These are phyloP conservation scores for Pascua guehoae DNA, from an alignment of 1,284 basidiomycete species.

Conservation along the genomic window DNA sequence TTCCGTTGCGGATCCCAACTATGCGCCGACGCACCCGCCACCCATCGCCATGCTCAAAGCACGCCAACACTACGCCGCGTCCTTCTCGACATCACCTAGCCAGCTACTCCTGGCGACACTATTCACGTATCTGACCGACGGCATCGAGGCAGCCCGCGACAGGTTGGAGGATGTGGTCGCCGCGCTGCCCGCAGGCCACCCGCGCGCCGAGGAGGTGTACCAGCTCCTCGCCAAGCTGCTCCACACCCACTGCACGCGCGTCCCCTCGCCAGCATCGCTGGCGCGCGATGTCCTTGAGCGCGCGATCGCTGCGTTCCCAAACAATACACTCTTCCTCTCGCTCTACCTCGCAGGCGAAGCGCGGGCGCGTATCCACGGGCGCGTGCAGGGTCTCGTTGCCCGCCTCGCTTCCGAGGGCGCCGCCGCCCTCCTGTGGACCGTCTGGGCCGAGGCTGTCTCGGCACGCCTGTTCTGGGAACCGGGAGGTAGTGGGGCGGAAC, in stretches of 20 bases:
- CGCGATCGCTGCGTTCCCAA: constrained; percentile 46
- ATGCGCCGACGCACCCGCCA: constrained; percentile 9
- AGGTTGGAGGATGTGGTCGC: constrained; percentile 16
- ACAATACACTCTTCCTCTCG: constrained; percentile 50
- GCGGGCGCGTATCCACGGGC: constrained; percentile 46
- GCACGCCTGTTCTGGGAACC: constrained; percentile 39
- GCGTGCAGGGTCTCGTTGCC: constrained; percentile 43
- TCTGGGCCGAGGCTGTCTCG: constrained; percentile 43
- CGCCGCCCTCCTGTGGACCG: constrained; percentile 40
- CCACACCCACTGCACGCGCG: constrained; percentile 34
- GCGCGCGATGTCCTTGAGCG: constrained; percentile 44
- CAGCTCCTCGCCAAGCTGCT: constrained; percentile 46
- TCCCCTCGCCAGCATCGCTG: constrained; percentile 33
- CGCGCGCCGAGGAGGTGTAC: constrained; percentile 43
- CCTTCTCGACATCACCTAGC: constrained; percentile 6
- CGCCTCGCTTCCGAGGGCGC: constrained; percentile 21
- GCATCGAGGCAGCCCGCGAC: constrained; percentile 20
- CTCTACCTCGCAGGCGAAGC: constrained; percentile 50
- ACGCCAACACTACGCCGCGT: constrained; percentile 22
- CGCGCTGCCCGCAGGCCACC: constrained; percentile 14
- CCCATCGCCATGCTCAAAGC: constrained; percentile 33
- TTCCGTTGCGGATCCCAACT: neutral
- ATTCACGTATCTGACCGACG: constrained; percentile 29
- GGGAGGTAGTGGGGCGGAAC: constrained; percentile 38
- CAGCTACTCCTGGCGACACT: constrained; percentile 31